A percentile compares a stretch with the other conserved stretches of the same genome.
These are phyloP conservation scores for Epichloe aotearoae DNA, from an alignment of 2,329 filamentous ascomycete genomes.

Conservation along the genomic window DNA sequence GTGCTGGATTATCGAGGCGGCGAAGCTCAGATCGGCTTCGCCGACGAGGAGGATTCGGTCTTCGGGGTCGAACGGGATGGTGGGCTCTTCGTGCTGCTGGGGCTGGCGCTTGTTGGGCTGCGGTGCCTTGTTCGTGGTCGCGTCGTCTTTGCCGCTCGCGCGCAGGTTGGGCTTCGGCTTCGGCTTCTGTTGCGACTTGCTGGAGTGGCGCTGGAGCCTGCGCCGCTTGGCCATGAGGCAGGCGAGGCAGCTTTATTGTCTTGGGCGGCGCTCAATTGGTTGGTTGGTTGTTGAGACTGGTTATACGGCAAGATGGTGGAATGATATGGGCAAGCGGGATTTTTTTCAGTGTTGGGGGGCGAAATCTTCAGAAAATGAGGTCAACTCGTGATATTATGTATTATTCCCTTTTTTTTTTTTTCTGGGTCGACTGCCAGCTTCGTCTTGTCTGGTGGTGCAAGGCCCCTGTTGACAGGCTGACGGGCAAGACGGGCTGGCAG, in stretches of 20 bases:
- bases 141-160: not conserved
- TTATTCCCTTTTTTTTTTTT: not conserved
- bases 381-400: not conserved
- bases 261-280: no score
- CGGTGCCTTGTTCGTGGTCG: slow-evolving; percentile 6
- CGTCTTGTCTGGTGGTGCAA: not conserved
- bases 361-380: not conserved
- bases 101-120: slow-evolving; percentile 6
- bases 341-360: not conserved
- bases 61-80: slow-evolving; percentile 52
- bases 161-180: slow-evolving; percentile 7
- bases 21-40: slow-evolving; percentile 72
- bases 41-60: slow-evolving; percentile 65
- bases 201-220: slow-evolving; percentile 6
- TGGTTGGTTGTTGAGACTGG: no score
- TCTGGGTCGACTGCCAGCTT: not conserved
- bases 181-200: slow-evolving; percentile 9
- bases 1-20: slow-evolving; percentile 49
- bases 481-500: not conserved
- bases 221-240: slow-evolving; percentile 9
- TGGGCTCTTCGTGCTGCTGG: slow-evolving; percentile 25
- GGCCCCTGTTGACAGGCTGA: slow-evolving; percentile 1
- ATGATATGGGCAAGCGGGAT: no score
- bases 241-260: no score
- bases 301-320: no score